Evolutionary conservation across 2,329 filamentous ascomycete genomes (phyloP).

Genomic region (Cladophialophora yegresii): DNA sequence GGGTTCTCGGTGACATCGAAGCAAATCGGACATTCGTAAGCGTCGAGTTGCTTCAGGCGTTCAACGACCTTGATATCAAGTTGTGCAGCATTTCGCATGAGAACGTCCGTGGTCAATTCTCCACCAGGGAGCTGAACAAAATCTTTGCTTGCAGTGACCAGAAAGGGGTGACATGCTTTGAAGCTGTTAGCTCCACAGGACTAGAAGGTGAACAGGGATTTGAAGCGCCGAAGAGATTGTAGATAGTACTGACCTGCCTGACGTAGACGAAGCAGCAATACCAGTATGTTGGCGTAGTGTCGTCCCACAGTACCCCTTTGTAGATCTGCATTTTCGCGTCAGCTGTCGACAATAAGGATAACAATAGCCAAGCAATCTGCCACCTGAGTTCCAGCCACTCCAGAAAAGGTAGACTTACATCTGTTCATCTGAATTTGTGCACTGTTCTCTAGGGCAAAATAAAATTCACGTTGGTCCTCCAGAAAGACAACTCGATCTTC

Average conservation of each 20-base stretch:
- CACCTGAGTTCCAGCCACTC: neutral
- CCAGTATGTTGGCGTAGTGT: conserved; percentile 77
- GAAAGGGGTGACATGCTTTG: conserved; percentile 65
- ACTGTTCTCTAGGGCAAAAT: conserved; percentile 65
- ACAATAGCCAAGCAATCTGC: no score
- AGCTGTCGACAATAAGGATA: neutral
- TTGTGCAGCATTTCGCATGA: conserved; percentile 59
- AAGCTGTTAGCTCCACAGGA: no score
- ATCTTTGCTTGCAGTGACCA: conserved; percentile 59
- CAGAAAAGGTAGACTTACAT: conserved; percentile 3
- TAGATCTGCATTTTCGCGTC: conserved; percentile 55
- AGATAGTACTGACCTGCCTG: conserved; percentile 60
- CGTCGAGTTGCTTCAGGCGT: conserved; percentile 63
- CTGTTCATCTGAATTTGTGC: conserved; percentile 73
- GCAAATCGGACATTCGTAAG: conserved; percentile 80
- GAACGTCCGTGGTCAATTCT: conserved; percentile 54
- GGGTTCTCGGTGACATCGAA: conserved; percentile 74
- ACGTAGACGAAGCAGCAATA: conserved; percentile 75
- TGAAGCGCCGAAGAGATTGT: no score
- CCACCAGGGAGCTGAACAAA: conserved; percentile 57
- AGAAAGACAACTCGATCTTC: conserved; percentile 66
- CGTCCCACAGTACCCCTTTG: conserved; percentile 59
- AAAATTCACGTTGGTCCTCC: conserved; percentile 65
- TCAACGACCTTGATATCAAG: conserved; percentile 63
- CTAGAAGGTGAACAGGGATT: no score